Conservation (phyloP, 305 asterid genomes). For the Fraxinus albicans region DNA sequence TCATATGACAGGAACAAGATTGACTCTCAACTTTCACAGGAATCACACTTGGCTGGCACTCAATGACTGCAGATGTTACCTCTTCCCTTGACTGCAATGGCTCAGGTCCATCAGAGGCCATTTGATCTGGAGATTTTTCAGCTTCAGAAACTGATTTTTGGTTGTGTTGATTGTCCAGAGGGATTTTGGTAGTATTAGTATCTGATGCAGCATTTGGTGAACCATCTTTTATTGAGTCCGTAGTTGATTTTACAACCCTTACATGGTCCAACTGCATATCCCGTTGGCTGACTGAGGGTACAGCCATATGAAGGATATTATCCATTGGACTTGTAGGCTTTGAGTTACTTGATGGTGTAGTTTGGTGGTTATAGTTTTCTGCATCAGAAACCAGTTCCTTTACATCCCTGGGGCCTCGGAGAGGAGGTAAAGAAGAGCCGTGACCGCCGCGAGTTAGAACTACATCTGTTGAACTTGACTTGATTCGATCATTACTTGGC, state of each 20-base stretch:
- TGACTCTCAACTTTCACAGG: constrained; percentile 40
- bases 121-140: constrained; percentile 33
- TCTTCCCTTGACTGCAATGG: constrained; percentile 33
- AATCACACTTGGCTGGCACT: constrained; percentile 36
- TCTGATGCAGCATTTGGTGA: constrained; percentile 30
- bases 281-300: constrained; percentile 35
- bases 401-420: constrained; percentile 45
- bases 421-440: constrained; percentile 56
- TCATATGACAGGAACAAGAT: constrained; percentile 41
- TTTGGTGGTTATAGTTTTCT: constrained; percentile 43
- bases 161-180: constrained; percentile 36
- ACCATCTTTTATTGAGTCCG: constrained; percentile 39
- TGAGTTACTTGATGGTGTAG: constrained; percentile 30
- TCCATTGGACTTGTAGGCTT: constrained; percentile 44
- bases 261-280: constrained; percentile 42
- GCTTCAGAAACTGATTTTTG: constrained; percentile 40
- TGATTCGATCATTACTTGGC: constrained; percentile 67
- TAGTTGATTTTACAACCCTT: constrained; percentile 49
- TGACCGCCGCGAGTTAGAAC: constrained; percentile 50
- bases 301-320: constrained; percentile 38
- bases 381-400: constrained; percentile 44
- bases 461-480: constrained; percentile 59
- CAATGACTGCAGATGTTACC: constrained; percentile 36
- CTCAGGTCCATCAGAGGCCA: constrained; percentile 40
- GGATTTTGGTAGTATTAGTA: constrained; percentile 41